phyloP scores from a whole-genome alignment of 805 yeast species.

The Metschnikowia hibisci region DNA sequence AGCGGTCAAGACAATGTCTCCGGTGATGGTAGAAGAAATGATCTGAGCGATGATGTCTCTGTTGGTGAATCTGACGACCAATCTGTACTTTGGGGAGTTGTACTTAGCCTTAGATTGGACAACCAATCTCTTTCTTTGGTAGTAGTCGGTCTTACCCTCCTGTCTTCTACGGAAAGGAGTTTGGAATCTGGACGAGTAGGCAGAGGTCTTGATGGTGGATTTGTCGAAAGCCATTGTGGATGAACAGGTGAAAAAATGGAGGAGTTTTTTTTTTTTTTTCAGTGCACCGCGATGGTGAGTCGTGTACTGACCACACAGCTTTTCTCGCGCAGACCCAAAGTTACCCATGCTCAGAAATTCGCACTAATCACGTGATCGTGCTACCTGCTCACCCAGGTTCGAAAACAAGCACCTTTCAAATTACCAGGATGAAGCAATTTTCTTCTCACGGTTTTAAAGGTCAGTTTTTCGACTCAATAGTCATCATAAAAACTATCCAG shows the following conservation, averaged over 20 bases:
- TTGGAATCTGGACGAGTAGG: conserved; percentile 99
- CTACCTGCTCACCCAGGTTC: too few species aligned
- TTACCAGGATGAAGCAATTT: too few species aligned
- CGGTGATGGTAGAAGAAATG: conserved; percentile 92
- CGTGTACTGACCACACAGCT: conserved; percentile 7
- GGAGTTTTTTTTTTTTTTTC: conserved; percentile 9
- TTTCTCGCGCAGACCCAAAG: not conserved
- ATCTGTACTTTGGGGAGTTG: conserved; percentile 99
- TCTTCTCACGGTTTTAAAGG: too few species aligned
- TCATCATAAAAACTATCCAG: too few species aligned
- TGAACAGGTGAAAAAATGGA: conserved; percentile 6
- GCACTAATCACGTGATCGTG: conserved; percentile 2
- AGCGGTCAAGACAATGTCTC: conserved; percentile 93
- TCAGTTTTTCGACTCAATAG: too few species aligned
- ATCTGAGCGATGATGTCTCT: conserved; percentile 98
- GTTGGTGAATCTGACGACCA: conserved; percentile 99
- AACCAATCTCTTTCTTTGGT: conserved; percentile 99
- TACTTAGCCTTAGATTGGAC: conserved; percentile 99
- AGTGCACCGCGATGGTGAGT: conserved; percentile 10
- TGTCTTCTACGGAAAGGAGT: conserved; percentile 99
- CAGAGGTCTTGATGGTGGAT: conserved; percentile 65
- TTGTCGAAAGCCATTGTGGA: conserved; percentile 72
- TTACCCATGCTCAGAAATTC: not conserved
- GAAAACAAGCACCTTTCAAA: too few species aligned
- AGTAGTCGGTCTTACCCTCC: conserved; percentile 99